phyloP scores from a whole-genome alignment of 78 protist genomes.

The Protostelium mycophagum region DNA sequence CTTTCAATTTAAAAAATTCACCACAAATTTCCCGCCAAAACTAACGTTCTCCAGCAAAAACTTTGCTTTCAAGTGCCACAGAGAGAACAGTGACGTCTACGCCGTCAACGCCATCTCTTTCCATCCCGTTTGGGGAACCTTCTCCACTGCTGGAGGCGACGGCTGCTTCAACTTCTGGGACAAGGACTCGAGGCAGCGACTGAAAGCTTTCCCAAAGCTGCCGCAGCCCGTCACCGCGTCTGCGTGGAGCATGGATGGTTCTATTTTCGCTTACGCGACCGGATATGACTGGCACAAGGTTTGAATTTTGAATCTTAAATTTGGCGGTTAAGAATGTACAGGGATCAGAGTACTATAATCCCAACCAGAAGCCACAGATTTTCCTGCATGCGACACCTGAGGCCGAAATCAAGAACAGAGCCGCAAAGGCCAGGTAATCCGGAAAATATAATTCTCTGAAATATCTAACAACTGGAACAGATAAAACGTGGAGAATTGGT shows the following conservation, averaged over 20 bases:
- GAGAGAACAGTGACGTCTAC: constrained; percentile 66
- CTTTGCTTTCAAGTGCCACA: constrained; percentile 93
- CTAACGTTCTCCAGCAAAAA: background rate
- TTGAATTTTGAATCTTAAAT: background rate
- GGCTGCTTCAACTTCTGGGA: constrained; percentile 86
- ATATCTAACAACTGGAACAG: too few relatives aligned
- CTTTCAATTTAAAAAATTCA: background rate
- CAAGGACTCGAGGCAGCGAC: constrained; percentile 63
- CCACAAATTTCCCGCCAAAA: background rate
- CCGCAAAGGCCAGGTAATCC: too few relatives aligned
- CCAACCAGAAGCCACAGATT: background rate
- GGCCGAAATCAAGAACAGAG: background rate
- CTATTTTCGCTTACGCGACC: constrained; percentile 82
- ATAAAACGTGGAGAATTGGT: too few relatives aligned
- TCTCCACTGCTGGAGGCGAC: constrained; percentile 89
- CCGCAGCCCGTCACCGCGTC: constrained; percentile 47
- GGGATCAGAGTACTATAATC: background rate
- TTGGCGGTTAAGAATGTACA: background rate
- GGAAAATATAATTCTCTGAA: too few relatives aligned
- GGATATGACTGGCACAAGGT: constrained; percentile 85
- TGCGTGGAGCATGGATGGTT: constrained; percentile 66
- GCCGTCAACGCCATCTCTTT: constrained; percentile 77
- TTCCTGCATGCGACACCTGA: background rate
- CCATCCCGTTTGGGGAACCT: constrained; percentile 79
- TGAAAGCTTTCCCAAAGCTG: constrained; percentile 47